Conservation (phyloP, 2,329 filamentous ascomycete species). For the Periconia sp. region DNA sequence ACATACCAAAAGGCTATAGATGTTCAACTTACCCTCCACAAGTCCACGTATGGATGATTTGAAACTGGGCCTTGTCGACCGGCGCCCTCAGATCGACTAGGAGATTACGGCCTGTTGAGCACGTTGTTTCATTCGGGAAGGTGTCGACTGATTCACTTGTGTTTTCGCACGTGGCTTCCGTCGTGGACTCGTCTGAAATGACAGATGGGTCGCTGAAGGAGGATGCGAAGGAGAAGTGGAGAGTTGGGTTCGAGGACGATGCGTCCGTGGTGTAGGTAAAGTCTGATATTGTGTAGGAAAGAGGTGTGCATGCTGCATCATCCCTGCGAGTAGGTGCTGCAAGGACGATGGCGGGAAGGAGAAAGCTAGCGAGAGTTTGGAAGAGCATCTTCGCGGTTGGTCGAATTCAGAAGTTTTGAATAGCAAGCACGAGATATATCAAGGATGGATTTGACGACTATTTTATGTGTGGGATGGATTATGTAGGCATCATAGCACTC, state of each 20-base stretch:
- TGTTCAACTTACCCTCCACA: conserved; percentile 33
- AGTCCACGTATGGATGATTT: conserved; percentile 34
- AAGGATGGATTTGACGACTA: conserved; percentile 4
- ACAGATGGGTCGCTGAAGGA: conserved; percentile 19
- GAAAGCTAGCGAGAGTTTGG: conserved; percentile 14
- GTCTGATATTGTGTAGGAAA: conserved; percentile 31
- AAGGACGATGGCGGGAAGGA: conserved; percentile 26
- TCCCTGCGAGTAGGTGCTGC: conserved; percentile 17
- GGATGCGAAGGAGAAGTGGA: conserved; percentile 34
- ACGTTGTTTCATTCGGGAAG: conserved; percentile 30
- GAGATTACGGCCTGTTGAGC: conserved; percentile 23
- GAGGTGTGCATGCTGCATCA: conserved; percentile 22
- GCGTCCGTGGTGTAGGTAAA: conserved; percentile 20
- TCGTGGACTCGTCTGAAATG: conserved; percentile 23
- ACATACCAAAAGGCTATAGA: not conserved
- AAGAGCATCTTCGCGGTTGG: conserved; percentile 15
- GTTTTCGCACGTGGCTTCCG: conserved; percentile 25
- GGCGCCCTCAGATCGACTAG: conserved; percentile 26
- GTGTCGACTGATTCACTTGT: conserved; percentile 9
- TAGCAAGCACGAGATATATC: too few relatives aligned
- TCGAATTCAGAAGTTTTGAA: not conserved
- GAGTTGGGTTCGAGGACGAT: conserved; percentile 14
- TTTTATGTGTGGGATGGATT: not conserved
- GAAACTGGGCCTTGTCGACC: conserved; percentile 26
- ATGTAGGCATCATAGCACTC: not conserved